A percentile compares a stretch with the other conserved stretches of the same genome.
Conservation (phyloP, 352 stramenopile species). For the Phytophthora tentaculata region DNA sequence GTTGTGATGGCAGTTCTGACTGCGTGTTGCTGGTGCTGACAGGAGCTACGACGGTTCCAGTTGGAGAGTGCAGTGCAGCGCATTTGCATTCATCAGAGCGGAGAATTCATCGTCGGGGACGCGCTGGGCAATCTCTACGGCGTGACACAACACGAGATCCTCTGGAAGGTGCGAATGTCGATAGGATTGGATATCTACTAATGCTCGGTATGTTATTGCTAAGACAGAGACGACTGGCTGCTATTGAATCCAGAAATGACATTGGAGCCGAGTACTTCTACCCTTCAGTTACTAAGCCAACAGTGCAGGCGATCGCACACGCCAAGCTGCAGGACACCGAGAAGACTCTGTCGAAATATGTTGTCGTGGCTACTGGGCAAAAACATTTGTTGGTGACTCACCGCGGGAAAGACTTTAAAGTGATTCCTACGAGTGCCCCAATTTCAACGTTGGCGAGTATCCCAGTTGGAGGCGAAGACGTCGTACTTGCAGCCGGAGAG, state of each 20-base stretch:
- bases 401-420: conserved; percentile 37
- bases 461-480: conserved; percentile 31
- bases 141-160: conserved; percentile 57
- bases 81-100: conserved; percentile 38
- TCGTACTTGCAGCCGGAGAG: conserved; percentile 51
- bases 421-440: conserved; percentile 35
- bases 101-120: conserved; percentile 57
- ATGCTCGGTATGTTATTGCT: conserved; percentile 1
- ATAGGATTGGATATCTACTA: neutral
- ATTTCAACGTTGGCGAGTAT: conserved; percentile 44
- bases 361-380: conserved; percentile 49
- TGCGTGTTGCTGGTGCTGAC: too few relatives aligned
- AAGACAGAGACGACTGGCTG: conserved; percentile 27
- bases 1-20: too few relatives aligned
- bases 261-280: conserved; percentile 42
- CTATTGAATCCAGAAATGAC: conserved; percentile 4
- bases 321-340: conserved; percentile 55
- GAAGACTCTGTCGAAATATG: conserved; percentile 58
- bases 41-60: conserved; percentile 61
- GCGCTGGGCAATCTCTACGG: conserved; percentile 52
- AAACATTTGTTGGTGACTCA: conserved; percentile 59
- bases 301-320: conserved; percentile 40
- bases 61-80: conserved; percentile 51
- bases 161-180: conserved; percentile 49
- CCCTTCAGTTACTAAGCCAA: conserved; percentile 26